Evolutionary conservation across 2,329 filamentous ascomycete species (phyloP), one percentile per base, ranked within the genome.

Genomic region (Aspergillus calidoustus): DNA sequence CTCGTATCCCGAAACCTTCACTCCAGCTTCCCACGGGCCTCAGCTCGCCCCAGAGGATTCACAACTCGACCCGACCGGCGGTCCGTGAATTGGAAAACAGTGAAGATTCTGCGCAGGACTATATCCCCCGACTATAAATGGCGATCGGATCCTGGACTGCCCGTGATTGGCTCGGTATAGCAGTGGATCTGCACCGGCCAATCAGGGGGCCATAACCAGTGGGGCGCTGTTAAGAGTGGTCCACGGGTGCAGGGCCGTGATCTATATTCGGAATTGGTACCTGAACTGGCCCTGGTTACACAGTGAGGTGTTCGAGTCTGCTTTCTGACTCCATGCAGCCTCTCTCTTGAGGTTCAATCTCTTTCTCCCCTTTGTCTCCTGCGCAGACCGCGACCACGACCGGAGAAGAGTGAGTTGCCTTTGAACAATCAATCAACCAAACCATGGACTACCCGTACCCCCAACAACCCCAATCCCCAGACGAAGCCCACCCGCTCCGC

Each of bases 101-200:
- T 48, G 46, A 48, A 25, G 46, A 25, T 48, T 15, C 11, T 15
- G 46, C 46, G 11, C 11, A 15, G 11, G 15, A 41, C 34, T 41
- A 41, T 41, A 41, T 41, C 11, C 15, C 34, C 19, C 46, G 46
- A 48, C 46, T 48, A 48, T 25, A 48, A 48, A 48, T 48, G 22
- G 46, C 46, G 23, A 48, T 28, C 47, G 15, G 47, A 8, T 2
- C 19, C 2, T 22, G 25, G 22, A 31, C 25, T 8, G 25, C 6
- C 48, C 25, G 48, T 51, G 28, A 31, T 51, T 31, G 48, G 48
- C 48, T 51, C 48, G 48, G 48, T 25, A 30, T 51, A 51, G 19
- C 7, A 31, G 48, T 25, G 48, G 48, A 15, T 25, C 5, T n/a
- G 5, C 0, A 7, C 5, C 25, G n/a, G 25, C 48, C 23, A 51